Conservation (phyloP, 805 yeast genomes). For the Peterozyma xylosa region DNA sequence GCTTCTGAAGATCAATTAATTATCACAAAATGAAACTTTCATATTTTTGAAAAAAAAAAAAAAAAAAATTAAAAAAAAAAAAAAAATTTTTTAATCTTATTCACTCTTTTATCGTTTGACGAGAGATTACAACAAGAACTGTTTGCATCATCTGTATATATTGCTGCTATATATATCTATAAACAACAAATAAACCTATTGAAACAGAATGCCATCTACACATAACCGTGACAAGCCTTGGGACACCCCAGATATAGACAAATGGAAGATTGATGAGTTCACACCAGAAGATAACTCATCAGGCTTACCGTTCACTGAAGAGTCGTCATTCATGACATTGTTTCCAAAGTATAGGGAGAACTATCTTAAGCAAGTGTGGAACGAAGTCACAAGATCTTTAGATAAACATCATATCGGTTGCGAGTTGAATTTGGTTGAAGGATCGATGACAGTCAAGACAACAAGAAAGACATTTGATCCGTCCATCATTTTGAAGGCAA, state of each 20-base stretch:
- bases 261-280: constrained; percentile 87
- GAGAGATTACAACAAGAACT: background rate
- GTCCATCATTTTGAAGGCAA: constrained; percentile 84
- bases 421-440: constrained; percentile 85
- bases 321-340: constrained; percentile 86
- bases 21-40: background rate
- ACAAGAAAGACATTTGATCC: constrained; percentile 96
- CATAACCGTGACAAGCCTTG: constrained; percentile 95
- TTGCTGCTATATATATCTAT: background rate
- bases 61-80: constrained; percentile 3
- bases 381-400: constrained; percentile 78
- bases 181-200: background rate
- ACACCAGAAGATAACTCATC: constrained; percentile 82
- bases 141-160: background rate
- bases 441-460: constrained; percentile 94
- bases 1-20: background rate
- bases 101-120: background rate
- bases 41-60: background rate
- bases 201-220: constrained; percentile 69
- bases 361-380: constrained; percentile 86
- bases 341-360: constrained; percentile 96
- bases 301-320: constrained; percentile 90
- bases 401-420: constrained; percentile 74
- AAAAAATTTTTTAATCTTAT: constrained; percentile 6
- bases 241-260: constrained; percentile 93